Evolutionary conservation across 768 basidiomycete genomes (phyloP).

Genomic region (Mycena rebaudengoi): DNA sequence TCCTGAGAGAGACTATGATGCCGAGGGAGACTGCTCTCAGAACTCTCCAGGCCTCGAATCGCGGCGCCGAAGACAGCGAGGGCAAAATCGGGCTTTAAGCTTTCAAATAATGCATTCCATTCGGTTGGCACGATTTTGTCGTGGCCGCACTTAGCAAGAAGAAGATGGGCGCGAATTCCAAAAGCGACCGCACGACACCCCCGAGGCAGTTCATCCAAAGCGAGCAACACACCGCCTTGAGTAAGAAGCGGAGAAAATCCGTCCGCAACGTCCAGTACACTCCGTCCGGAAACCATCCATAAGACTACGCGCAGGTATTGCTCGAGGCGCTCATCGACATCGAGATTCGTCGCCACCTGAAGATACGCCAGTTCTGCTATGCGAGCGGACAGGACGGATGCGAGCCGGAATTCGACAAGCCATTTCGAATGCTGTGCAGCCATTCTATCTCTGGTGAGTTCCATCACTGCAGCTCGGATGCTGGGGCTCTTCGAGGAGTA

Average conservation of each 20-base stretch:
- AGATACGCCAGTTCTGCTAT: neutral
- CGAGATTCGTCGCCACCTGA: neutral
- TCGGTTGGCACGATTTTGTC: neutral
- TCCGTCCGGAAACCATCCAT: constrained; percentile 9
- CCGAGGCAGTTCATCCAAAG: neutral
- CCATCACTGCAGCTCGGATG: neutral
- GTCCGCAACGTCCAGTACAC: neutral
- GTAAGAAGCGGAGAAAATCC: neutral
- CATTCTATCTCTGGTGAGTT: neutral
- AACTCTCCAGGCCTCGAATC: neutral
- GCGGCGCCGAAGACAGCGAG: constrained; percentile 1
- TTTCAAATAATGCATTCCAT: neutral
- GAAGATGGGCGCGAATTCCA: neutral
- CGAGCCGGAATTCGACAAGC: neutral
- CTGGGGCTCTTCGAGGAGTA: neutral
- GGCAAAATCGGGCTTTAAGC: neutral
- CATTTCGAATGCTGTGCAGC: neutral
- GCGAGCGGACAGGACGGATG: neutral
- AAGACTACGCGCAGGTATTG: neutral
- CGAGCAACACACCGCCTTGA: neutral
- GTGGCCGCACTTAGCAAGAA: neutral
- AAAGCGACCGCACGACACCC: neutral
- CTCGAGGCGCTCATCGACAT: neutral
- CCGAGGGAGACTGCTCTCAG: neutral
- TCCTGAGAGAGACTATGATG: neutral